Conservation (phyloP, 2,329 filamentous ascomycete genomes). For the Camptophora hylomeconis region DNA sequence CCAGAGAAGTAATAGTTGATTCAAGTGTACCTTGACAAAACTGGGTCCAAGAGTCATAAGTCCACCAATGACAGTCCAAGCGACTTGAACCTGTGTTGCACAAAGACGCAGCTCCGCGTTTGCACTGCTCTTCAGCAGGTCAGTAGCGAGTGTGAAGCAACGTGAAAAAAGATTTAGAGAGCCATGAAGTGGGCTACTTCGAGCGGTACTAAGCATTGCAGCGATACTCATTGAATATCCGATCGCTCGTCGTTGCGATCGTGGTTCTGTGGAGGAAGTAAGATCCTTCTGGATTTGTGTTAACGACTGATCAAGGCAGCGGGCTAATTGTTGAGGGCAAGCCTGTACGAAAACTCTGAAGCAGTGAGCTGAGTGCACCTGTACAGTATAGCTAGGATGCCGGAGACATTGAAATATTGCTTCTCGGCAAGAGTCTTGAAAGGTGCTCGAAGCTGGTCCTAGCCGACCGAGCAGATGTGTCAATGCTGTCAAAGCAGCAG, state of each 20-base stretch:
- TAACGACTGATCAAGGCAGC: slow-evolving; percentile 89
- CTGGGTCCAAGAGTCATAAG: slow-evolving; percentile 94
- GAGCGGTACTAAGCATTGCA: slow-evolving; percentile 79
- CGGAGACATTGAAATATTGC: slow-evolving; percentile 79
- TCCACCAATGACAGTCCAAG: slow-evolving; percentile 93
- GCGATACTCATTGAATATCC: slow-evolving; percentile 77
- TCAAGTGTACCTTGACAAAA: slow-evolving; percentile 96
- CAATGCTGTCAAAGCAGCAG: slow-evolving; percentile 65
- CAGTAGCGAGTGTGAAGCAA: slow-evolving; percentile 81
- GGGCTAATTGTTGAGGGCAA: slow-evolving; percentile 81
- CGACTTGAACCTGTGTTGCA: slow-evolving; percentile 90
- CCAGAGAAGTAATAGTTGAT: slow-evolving; percentile 86
- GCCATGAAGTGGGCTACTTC: slow-evolving; percentile 76
- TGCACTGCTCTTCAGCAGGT: slow-evolving; percentile 80
- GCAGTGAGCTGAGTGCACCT: slow-evolving; percentile 77
- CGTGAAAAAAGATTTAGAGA: slow-evolving; percentile 92
- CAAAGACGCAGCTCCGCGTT: slow-evolving; percentile 83
- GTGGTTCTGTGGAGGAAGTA: slow-evolving; percentile 57
- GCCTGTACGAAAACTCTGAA: slow-evolving; percentile 77
- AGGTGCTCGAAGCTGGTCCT: slow-evolving; percentile 64
- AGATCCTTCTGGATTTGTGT: slow-evolving; percentile 86
- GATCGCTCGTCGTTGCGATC: slow-evolving; percentile 21
- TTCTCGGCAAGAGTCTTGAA: slow-evolving; percentile 77
- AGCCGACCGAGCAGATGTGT: slow-evolving; percentile 65
- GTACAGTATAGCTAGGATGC: slow-evolving; percentile 91